phyloP scores from a whole-genome alignment of 2,329 filamentous ascomycete species.

The Aspergillus brasiliensis region DNA sequence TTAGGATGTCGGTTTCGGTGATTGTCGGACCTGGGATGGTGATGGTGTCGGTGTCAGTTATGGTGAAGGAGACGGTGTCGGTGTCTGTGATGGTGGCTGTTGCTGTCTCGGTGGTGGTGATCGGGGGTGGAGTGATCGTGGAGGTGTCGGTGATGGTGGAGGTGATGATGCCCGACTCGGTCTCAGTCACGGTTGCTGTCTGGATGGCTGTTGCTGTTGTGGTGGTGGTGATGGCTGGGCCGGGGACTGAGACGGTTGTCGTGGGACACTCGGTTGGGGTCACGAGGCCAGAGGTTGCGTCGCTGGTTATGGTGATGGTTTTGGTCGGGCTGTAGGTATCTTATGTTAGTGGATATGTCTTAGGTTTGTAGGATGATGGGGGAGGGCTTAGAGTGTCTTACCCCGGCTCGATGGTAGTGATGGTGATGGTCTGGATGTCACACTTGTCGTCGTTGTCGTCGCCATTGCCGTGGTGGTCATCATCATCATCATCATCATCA shows the following conservation, averaged over 20 bases:
- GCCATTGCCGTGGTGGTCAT: background rate
- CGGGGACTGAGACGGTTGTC: background rate
- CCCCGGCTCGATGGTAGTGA: background rate
- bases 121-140: background rate
- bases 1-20: no score
- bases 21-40: conserved; percentile 31
- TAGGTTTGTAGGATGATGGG: no score
- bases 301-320: background rate
- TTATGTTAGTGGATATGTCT: background rate
- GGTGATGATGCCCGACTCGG: background rate
- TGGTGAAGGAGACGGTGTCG: background rate
- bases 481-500: background rate
- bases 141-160: background rate
- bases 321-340: background rate
- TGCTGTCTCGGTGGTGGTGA: background rate
- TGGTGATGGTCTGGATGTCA: background rate
- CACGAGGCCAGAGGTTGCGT: background rate
- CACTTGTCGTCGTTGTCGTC: background rate
- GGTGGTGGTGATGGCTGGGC: background rate
- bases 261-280: background rate
- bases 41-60: background rate
- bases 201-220: background rate
- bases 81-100: conserved; percentile 2
- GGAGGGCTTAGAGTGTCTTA: background rate
- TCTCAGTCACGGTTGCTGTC: background rate